Conservation (phyloP, 2,329 filamentous ascomycete genomes). For the Pseudogymnoascus sp. region DNA sequence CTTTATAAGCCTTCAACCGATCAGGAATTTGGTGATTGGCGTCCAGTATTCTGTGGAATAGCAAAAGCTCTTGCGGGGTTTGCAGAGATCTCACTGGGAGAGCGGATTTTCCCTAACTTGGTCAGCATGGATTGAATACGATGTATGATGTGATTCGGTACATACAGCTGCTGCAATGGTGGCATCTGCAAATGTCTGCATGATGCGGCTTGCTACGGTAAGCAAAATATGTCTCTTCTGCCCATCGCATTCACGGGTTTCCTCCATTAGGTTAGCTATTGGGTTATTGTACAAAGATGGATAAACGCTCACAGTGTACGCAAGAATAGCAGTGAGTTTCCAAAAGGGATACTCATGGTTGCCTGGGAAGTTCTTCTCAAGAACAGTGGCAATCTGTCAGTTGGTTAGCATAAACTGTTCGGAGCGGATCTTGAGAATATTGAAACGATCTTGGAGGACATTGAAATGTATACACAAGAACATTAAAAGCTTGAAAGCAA, state of each 20-base stretch:
- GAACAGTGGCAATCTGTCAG: conserved; percentile 23
- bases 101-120: not conserved
- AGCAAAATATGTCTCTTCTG: conserved; percentile 21
- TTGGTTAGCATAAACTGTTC: not conserved
- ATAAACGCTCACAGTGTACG: conserved; percentile 22
- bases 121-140: not conserved
- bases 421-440: conserved; percentile 14
- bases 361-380: conserved; percentile 26
- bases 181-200: conserved; percentile 23
- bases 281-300: not conserved
- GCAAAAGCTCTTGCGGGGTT: conserved; percentile 26
- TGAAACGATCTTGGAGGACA: conserved; percentile 10
- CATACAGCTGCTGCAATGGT: conserved; percentile 24
- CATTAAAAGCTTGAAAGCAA: not conserved
- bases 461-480: conserved; percentile 15
- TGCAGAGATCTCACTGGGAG: conserved; percentile 25
- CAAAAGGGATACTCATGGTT: conserved; percentile 27
- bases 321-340: conserved; percentile 25
- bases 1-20: conserved; percentile 22
- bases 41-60: conserved; percentile 24
- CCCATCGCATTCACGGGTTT: conserved; percentile 17
- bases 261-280: not conserved
- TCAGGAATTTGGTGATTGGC: conserved; percentile 20
- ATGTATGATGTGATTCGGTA: not conserved
- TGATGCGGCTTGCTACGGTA: not conserved